phyloP scores from a whole-genome alignment of 768 basidiomycete genomes.

The Lyophyllum semitale region DNA sequence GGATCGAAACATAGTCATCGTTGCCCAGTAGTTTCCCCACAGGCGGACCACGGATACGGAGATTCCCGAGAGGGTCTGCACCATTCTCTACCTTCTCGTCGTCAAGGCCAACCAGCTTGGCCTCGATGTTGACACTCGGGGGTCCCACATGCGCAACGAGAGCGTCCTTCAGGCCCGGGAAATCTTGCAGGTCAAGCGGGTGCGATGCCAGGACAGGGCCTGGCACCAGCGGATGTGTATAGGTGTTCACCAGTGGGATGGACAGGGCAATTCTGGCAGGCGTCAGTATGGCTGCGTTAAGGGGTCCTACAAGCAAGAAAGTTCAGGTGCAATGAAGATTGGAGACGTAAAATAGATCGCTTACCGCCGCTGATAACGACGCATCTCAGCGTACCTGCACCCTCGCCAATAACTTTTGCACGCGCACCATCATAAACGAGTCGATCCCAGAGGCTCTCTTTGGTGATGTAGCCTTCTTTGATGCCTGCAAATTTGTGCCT shows the following conservation, averaged over 20 bases:
- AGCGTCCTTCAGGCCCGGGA: conserved; percentile 40
- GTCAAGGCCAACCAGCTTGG: conserved; percentile 69
- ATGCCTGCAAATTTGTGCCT: conserved; percentile 77
- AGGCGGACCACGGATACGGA: conserved; percentile 72
- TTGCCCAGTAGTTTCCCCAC: conserved; percentile 55
- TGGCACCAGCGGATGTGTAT: conserved; percentile 61
- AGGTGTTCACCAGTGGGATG: conserved; percentile 70
- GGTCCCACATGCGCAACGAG: conserved; percentile 62
- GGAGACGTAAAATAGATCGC: conserved; percentile 16
- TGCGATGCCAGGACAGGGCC: conserved; percentile 85
- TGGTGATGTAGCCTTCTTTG: conserved; percentile 72
- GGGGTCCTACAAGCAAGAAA: conserved; percentile 37
- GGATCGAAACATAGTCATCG: conserved; percentile 41
- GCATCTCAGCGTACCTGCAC: conserved; percentile 63
- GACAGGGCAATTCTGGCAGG: conserved; percentile 76
- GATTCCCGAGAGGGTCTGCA: conserved; percentile 60
- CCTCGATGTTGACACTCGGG: conserved; percentile 85
- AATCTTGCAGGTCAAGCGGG: conserved; percentile 81
- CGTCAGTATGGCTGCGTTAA: conserved; percentile 52
- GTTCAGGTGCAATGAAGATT: background rate
- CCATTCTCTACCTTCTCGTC: conserved; percentile 68
- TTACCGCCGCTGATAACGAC: conserved; percentile 74
- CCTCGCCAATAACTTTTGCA: conserved; percentile 56
- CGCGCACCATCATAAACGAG: conserved; percentile 74
- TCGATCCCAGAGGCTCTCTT: conserved; percentile 85